phyloP scores from a whole-genome alignment of 495 filamentous ascomycete species.

The Clavariopsis aquatica region DNA sequence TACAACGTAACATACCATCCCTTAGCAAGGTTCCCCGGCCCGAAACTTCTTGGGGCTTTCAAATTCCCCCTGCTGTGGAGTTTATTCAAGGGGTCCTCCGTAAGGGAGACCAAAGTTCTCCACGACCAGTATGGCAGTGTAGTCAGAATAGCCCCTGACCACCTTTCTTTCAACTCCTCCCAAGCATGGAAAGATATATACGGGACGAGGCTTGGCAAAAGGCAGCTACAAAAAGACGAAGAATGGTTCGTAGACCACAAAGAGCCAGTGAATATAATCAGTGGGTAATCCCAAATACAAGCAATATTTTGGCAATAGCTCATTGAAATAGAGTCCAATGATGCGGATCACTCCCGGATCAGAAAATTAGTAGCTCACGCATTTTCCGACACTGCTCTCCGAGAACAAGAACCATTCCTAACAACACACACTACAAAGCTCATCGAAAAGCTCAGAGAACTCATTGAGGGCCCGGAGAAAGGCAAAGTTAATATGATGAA shows the following conservation, averaged over 20 bases:
- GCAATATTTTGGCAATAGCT: no score
- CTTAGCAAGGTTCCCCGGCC: conserved; percentile 18
- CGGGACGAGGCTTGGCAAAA: neutral
- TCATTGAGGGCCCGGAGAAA: neutral
- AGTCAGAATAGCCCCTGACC: conserved; percentile 16
- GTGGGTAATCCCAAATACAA: neutral
- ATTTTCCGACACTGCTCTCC: conserved; percentile 24
- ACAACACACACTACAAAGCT: neutral
- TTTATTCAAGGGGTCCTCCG: conserved; percentile 2
- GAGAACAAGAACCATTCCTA: conserved; percentile 20
- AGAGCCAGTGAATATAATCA: neutral
- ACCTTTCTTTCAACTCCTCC: conserved; percentile 4
- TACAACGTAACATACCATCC: conserved; percentile 21
- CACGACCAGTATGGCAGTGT: conserved; percentile 27
- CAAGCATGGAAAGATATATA: conserved; percentile 10
- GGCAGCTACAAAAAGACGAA: conserved; percentile 3
- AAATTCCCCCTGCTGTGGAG: neutral
- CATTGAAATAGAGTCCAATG: conserved; percentile 4
- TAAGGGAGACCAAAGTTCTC: conserved; percentile 12
- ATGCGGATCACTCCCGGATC: conserved; percentile 23
- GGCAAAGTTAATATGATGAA: conserved; percentile 12
- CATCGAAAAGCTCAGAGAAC: neutral
- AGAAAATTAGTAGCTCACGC: conserved; percentile 8
- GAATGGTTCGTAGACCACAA: conserved; percentile 16
- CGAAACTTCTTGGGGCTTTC: conserved; percentile 2